Evolutionary conservation across 176 grass and related monocot genomes (phyloP).

Genomic region (Tuctoria greenei): DNA sequence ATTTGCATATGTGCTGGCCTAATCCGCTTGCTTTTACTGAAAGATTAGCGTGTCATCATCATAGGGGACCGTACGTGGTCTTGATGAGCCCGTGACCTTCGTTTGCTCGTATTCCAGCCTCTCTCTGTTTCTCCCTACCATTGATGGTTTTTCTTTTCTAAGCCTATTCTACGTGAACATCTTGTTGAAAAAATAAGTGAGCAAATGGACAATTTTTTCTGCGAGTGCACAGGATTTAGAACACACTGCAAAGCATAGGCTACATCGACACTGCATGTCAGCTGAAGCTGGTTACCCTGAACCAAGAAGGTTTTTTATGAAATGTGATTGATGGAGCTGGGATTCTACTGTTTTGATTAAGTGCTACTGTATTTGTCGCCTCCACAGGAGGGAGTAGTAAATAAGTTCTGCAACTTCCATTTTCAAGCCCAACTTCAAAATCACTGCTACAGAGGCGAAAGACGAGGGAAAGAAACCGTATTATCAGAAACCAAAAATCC

Average conservation of each 20-base stretch:
- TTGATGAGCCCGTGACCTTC: not conserved
- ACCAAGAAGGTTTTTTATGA: not conserved
- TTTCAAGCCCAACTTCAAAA: not conserved
- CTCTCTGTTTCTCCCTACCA: conserved; percentile 10
- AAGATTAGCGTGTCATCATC: conserved; percentile 51
- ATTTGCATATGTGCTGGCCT: not conserved
- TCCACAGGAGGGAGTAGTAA: not conserved
- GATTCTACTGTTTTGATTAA: conserved; percentile 12
- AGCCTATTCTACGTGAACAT: not conserved
- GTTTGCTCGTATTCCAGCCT: conserved; percentile 13
- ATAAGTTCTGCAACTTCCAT: not conserved
- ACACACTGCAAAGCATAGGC: not conserved
- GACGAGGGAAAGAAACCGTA: not conserved
- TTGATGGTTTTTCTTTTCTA: not conserved
- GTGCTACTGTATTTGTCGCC: not conserved
- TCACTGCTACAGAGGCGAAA: not conserved
- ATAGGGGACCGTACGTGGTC: conserved; percentile 45
- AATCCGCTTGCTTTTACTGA: conserved; percentile 41
- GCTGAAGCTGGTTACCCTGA: conserved; percentile 8
- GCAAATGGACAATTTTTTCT: not conserved
- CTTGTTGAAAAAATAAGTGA: conserved; percentile 8
- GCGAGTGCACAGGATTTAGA: not conserved
- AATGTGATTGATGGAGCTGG: not conserved
- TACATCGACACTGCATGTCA: not conserved
- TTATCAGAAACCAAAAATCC: conserved; percentile 4